Evolutionary conservation across 352 stramenopile species (phyloP).

Genomic region (Pythium rhizo-oryzae): DNA sequence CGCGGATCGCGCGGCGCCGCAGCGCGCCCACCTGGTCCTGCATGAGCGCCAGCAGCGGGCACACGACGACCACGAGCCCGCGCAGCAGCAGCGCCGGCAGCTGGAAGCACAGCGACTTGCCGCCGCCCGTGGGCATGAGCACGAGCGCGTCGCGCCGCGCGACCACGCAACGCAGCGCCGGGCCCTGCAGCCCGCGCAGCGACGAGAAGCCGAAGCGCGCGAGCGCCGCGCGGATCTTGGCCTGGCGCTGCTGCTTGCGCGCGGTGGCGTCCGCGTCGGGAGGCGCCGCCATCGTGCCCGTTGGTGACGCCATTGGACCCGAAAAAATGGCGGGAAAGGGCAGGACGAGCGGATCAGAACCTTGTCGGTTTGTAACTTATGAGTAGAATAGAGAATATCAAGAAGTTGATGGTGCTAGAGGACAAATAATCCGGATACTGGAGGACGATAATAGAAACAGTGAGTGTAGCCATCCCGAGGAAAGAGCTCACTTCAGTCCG

Average conservation of each 20-base stretch:
- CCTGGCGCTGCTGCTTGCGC: slow-evolving; percentile 41
- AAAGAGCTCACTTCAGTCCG: background rate
- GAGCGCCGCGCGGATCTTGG: slow-evolving; percentile 52
- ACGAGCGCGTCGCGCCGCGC: slow-evolving; percentile 69
- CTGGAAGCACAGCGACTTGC: slow-evolving; percentile 98
- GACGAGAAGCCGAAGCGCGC: slow-evolving; percentile 47
- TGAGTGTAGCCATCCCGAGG: slow-evolving; percentile 10
- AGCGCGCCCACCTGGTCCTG: slow-evolving; percentile 86
- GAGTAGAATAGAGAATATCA: background rate
- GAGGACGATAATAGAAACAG: background rate
- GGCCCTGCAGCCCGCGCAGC: slow-evolving; percentile 45
- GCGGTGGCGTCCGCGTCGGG: background rate
- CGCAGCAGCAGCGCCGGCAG: slow-evolving; percentile 75
- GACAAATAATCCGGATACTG: background rate
- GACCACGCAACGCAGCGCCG: slow-evolving; percentile 48
- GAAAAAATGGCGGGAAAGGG: slow-evolving; percentile 1
- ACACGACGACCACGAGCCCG: slow-evolving; percentile 88
- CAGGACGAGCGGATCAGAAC: background rate
- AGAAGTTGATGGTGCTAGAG: background rate
- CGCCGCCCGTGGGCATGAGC: slow-evolving; percentile 96
- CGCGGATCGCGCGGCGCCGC: slow-evolving; percentile 39
- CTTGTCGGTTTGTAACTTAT: background rate
- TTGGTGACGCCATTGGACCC: too few species aligned
- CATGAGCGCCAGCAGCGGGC: slow-evolving; percentile 89
- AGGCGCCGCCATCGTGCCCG: background rate